These are phyloP conservation scores for Syzygium syzygioides DNA, from an alignment of 441 rosid genomes.

Conservation along the genomic window DNA sequence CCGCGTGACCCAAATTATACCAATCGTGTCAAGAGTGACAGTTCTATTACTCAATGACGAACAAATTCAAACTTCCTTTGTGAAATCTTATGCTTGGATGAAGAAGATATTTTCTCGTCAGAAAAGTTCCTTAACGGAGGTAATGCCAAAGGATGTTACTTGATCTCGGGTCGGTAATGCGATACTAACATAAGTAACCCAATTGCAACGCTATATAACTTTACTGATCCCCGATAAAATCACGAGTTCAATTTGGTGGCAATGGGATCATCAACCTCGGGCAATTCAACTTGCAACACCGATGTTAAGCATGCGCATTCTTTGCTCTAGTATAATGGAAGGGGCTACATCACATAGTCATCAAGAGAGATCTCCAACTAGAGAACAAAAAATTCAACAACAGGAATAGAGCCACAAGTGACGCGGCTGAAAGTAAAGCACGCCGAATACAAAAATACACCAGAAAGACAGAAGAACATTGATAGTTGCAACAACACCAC, in stretches of 20 bases:
- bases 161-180: not conserved
- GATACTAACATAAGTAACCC: not conserved
- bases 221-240: not conserved
- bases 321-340: not conserved
- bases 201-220: not conserved
- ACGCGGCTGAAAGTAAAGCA: not conserved
- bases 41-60: not conserved
- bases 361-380: not conserved
- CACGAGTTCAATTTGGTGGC: not conserved
- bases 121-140: not conserved
- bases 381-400: not conserved
- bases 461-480: not conserved
- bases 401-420: not conserved
- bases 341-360: not conserved
- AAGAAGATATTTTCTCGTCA: not conserved
- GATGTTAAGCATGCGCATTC: not conserved
- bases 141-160: not conserved
- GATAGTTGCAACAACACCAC: not conserved
- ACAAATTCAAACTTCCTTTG: not conserved
- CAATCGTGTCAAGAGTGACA: not conserved
- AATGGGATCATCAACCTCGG: not conserved
- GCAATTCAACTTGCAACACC: not conserved
- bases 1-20: not conserved
- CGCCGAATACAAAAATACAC: not conserved
- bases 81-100: not conserved